These are phyloP conservation scores for Scutellaria galericulata DNA, from an alignment of 257 asterid species.

Conservation along the genomic window DNA sequence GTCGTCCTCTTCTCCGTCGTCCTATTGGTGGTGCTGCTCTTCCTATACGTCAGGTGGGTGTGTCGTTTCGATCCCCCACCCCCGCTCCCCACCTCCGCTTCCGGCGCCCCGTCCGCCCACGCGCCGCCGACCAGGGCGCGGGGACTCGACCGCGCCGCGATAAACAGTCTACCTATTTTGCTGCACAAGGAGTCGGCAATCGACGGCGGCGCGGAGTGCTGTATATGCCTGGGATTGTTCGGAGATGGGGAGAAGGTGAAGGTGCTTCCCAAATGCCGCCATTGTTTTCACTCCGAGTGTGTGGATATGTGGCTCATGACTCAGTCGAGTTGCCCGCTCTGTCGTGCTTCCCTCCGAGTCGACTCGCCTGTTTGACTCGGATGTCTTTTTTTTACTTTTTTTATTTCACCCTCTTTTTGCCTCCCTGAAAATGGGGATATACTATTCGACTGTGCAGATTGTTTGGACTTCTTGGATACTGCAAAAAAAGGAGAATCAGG, in stretches of 20 bases:
- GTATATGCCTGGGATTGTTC: conserved; percentile 60
- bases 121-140: conserved; percentile 31
- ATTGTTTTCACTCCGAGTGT: conserved; percentile 67
- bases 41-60: conserved; percentile 70
- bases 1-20: conserved; percentile 56
- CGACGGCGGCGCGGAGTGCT: conserved; percentile 51
- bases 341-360: conserved; percentile 65
- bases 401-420: conserved; percentile 18
- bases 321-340: conserved; percentile 81
- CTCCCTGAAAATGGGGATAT: conserved; percentile 33
- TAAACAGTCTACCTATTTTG: conserved; percentile 54
- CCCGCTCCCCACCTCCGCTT: conserved; percentile 19
- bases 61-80: conserved; percentile 43
- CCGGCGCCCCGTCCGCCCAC: conserved; percentile 37
- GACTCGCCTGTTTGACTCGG: conserved; percentile 59
- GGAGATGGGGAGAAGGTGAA: conserved; percentile 57
- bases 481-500: conserved; percentile 1
- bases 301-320: conserved; percentile 74
- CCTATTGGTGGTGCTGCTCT: conserved; percentile 49
- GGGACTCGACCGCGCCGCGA: conserved; percentile 61
- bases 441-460: not conserved
- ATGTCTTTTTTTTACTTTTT: not conserved
- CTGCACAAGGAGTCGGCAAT: conserved; percentile 35
- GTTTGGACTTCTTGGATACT: conserved; percentile 20
- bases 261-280: conserved; percentile 55